Conservation (phyloP, 345 rosid species). For the Melastoma malabathricum region DNA sequence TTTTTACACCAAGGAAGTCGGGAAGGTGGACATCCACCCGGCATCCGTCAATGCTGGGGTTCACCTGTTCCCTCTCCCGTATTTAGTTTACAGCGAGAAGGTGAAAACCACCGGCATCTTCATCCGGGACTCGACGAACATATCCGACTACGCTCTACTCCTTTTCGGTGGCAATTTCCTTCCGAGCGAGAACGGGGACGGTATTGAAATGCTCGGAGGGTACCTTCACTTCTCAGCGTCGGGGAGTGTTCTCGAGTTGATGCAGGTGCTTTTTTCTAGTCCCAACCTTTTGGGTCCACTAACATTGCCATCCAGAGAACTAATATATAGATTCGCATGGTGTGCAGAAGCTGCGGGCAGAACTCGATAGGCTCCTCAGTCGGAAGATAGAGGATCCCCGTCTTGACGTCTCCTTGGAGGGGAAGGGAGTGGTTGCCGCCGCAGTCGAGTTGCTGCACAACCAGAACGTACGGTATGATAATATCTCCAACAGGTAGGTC, state of each 20-base stretch:
- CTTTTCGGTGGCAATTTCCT: constrained; percentile 77
- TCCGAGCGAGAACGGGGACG: constrained; percentile 64
- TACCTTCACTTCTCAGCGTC: constrained; percentile 96
- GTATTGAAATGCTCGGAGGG: constrained; percentile 93
- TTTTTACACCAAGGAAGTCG: constrained; percentile 85
- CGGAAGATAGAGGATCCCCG: constrained; percentile 84
- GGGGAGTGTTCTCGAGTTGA: constrained; percentile 60
- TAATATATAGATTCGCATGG: constrained; percentile 3
- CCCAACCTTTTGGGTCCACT: background rate
- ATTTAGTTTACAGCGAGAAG: constrained; percentile 82
- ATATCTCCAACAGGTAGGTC: background rate
- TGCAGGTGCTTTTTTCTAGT: constrained; percentile 30
- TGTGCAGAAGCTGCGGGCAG: constrained; percentile 58
- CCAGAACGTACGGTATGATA: constrained; percentile 19
- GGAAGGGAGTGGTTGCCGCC: constrained; percentile 81
- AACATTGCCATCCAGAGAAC: background rate
- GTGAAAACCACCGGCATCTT: constrained; percentile 75
- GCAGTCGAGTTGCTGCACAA: constrained; percentile 67
- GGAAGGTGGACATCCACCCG: constrained; percentile 91
- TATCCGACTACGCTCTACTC: constrained; percentile 91
- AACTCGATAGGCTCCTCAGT: constrained; percentile 67
- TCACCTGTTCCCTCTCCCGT: constrained; percentile 68
- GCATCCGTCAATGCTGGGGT: constrained; percentile 82
- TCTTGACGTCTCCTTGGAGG: constrained; percentile 60
- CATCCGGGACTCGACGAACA: constrained; percentile 78